A percentile compares a stretch with the other conserved stretches of the same genome.
phyloP scores from a whole-genome alignment of 495 filamentous ascomycete genomes.

The Talaromyces wortmannii region DNA sequence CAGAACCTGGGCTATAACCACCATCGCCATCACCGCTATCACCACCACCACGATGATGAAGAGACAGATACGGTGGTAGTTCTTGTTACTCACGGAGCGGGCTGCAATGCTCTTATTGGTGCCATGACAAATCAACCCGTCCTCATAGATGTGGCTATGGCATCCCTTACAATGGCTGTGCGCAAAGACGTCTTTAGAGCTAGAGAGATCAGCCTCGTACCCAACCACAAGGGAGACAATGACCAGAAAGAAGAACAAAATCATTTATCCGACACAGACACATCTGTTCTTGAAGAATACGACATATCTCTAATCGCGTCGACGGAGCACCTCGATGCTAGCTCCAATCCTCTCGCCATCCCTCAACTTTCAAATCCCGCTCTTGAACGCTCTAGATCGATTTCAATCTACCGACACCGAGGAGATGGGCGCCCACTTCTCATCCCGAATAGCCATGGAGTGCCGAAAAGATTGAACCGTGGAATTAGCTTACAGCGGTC shows the following conservation, averaged over 20 bases:
- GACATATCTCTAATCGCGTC: conserved; percentile 71
- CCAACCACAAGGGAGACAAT: background rate
- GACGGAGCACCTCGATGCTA: conserved; percentile 69
- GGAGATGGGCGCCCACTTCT: conserved; percentile 11
- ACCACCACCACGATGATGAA: conserved; percentile 28
- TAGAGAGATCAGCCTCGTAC: conserved; percentile 12
- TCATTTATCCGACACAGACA: conserved; percentile 26
- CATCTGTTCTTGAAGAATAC: conserved; percentile 53
- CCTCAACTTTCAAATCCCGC: conserved; percentile 19
- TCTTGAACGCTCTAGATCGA: conserved; percentile 12
- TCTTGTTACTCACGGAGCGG: conserved; percentile 93
- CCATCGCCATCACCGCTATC: conserved; percentile 21
- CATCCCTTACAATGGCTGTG: conserved; percentile 85
- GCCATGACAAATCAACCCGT: conserved; percentile 84
- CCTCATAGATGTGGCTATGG: conserved; percentile 80
- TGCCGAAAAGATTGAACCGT: conserved; percentile 17
- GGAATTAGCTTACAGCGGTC: conserved; percentile 20
- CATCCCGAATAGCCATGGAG: conserved; percentile 1
- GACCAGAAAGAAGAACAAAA: conserved; percentile 5
- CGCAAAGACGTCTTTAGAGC: conserved; percentile 44
- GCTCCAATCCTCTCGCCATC: conserved; percentile 27
- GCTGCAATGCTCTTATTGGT: conserved; percentile 92
- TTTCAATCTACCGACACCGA: conserved; percentile 20
- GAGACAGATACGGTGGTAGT: conserved; percentile 75
- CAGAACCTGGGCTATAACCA: conserved; percentile 1